Percentiles rank a stretch among this genome's conserved stretches.
phyloP scores from a whole-genome alignment of 2,329 filamentous ascomycete species.

The Penicillium sp. region DNA sequence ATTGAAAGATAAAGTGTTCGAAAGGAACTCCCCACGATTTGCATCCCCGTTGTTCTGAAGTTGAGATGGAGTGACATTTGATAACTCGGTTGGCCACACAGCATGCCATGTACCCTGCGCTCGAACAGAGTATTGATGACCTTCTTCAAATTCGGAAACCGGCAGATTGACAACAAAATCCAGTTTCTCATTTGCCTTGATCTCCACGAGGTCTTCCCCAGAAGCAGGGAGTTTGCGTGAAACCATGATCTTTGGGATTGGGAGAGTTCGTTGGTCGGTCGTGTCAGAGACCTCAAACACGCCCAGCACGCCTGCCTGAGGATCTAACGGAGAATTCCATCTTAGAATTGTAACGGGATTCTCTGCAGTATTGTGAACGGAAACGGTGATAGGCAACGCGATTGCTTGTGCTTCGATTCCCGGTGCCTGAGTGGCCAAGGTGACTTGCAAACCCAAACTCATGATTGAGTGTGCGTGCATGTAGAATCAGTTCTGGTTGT shows the following conservation, averaged over 20 bases:
- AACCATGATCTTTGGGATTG: slow-evolving; percentile 35
- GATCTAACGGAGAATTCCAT: slow-evolving; percentile 43
- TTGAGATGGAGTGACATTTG: slow-evolving; percentile 27
- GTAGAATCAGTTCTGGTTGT: no score
- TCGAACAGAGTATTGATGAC: slow-evolving; percentile 34
- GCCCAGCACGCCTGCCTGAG: slow-evolving; percentile 31
- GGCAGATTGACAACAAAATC: slow-evolving; percentile 29
- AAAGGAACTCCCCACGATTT: slow-evolving; percentile 27
- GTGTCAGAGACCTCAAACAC: slow-evolving; percentile 33
- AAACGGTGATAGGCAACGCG: slow-evolving; percentile 28
- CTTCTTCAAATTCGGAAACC: slow-evolving; percentile 27
- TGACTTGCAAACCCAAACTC: slow-evolving; percentile 21
- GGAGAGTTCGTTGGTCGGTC: slow-evolving; percentile 19
- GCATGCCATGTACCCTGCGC: slow-evolving; percentile 40
- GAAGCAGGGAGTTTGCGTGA: slow-evolving; percentile 35
- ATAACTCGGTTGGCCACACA: slow-evolving; percentile 30
- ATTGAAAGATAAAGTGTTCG: slow-evolving; percentile 22
- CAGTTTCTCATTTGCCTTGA: slow-evolving; percentile 27
- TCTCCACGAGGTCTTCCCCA: slow-evolving; percentile 32
- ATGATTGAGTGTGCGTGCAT: background rate
- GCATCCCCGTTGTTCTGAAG: slow-evolving; percentile 21
- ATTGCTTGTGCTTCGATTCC: slow-evolving; percentile 17
- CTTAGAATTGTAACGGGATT: slow-evolving; percentile 35
- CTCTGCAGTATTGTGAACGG: slow-evolving; percentile 30
- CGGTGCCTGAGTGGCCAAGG: slow-evolving; percentile 14